These are phyloP conservation scores for Bjerkandera adusta DNA, from an alignment of 1,284 basidiomycete genomes.

Conservation along the genomic window DNA sequence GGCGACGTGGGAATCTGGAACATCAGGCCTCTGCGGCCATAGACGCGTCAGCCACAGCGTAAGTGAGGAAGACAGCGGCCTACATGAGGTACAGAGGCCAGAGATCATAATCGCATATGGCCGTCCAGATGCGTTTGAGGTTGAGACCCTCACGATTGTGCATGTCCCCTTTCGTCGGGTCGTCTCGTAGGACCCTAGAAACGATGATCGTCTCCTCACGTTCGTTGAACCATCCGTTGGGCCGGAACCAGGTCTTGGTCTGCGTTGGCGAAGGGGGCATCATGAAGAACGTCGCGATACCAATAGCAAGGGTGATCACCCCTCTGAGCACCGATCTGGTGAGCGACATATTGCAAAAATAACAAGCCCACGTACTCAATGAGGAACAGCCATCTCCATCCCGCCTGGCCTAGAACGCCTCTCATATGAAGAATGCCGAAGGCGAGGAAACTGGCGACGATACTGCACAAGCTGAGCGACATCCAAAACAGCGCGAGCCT, in stretches of 20 bases:
- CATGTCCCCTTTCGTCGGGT: slow-evolving; percentile 39
- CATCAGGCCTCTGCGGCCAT: slow-evolving; percentile 20
- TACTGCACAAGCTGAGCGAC: slow-evolving; percentile 45
- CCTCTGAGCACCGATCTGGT: slow-evolving; percentile 26
- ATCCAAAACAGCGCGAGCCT: slow-evolving; percentile 65
- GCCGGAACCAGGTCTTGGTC: slow-evolving; percentile 43
- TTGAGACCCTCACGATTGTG: slow-evolving; percentile 64
- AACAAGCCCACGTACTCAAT: slow-evolving; percentile 34
- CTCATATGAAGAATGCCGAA: slow-evolving; percentile 58
- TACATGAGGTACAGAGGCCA: slow-evolving; percentile 1
- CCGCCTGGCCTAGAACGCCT: slow-evolving; percentile 49
- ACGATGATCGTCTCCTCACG: slow-evolving; percentile 20
- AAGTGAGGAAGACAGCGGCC: too few relatives aligned
- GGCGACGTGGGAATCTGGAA: slow-evolving; percentile 26
- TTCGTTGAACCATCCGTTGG: slow-evolving; percentile 54
- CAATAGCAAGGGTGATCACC: slow-evolving; percentile 47
- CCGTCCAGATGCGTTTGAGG: slow-evolving; percentile 41
- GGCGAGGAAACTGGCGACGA: slow-evolving; percentile 54
- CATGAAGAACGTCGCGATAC: slow-evolving; percentile 57
- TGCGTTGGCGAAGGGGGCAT: slow-evolving; percentile 69
- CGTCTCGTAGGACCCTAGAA: slow-evolving; percentile 27
- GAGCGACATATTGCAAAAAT: neutral
- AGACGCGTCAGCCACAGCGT: too few relatives aligned
- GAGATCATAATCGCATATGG: slow-evolving; percentile 11
- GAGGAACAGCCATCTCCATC: slow-evolving; percentile 53